A percentile compares a stretch with the other conserved stretches of the same genome.
Evolutionary conservation across 805 yeast species (phyloP).

Genomic region (Candida corydali): DNA sequence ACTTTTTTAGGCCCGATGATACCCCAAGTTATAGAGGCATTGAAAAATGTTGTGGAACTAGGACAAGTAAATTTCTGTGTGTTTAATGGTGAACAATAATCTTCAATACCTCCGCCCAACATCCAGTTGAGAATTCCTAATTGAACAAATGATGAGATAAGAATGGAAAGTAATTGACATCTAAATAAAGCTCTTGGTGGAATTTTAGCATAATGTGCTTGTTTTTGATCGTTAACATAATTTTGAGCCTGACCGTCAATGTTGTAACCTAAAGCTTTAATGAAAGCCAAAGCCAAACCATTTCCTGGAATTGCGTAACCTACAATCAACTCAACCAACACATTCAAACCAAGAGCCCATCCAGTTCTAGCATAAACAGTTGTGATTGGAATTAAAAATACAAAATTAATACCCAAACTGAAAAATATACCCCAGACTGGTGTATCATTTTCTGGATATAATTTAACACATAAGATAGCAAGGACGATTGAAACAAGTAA

Average conservation of each 20-base stretch:
- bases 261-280: slow-evolving; percentile 23
- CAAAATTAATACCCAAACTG: slow-evolving; percentile 45
- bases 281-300: slow-evolving; percentile 18
- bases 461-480: slow-evolving; percentile 27
- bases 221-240: slow-evolving; percentile 26
- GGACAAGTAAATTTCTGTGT: slow-evolving; percentile 23
- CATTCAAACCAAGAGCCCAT: slow-evolving; percentile 44
- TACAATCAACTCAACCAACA: slow-evolving; percentile 49
- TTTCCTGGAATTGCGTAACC: slow-evolving; percentile 27
- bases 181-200: slow-evolving; percentile 41
- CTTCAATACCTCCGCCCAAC: slow-evolving; percentile 16
- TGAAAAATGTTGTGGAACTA: slow-evolving; percentile 33
- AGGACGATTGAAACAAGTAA: slow-evolving; percentile 25
- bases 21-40: slow-evolving; percentile 46
- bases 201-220: slow-evolving; percentile 34
- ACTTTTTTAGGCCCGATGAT: slow-evolving; percentile 52
- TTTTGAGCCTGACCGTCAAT: slow-evolving; percentile 28
- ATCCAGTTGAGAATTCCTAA: slow-evolving; percentile 20
- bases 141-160: slow-evolving; percentile 18
- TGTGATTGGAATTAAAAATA: slow-evolving; percentile 49
- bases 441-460: slow-evolving; percentile 43
- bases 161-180: slow-evolving; percentile 20
- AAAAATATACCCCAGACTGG: slow-evolving; percentile 62
- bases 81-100: slow-evolving; percentile 18
- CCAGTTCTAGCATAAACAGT: slow-evolving; percentile 48